A percentile compares a stretch with the other conserved stretches of the same genome.
Evolutionary conservation across 257 asterid species (phyloP).

Genomic region (Solanum piurae): DNA sequence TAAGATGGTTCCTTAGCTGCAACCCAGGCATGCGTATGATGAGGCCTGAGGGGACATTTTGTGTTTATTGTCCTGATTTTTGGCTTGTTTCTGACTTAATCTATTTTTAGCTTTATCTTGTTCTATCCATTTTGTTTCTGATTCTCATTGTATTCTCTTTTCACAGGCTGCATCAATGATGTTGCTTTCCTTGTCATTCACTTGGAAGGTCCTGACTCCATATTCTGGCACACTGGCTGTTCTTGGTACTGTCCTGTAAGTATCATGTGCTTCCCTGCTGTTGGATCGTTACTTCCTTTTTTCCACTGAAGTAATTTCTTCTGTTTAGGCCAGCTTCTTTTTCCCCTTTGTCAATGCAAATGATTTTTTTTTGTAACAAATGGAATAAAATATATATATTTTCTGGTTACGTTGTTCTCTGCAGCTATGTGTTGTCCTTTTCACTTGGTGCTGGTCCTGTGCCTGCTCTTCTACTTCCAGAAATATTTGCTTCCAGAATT

Average conservation of each 20-base stretch:
- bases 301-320: not conserved
- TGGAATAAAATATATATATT: not conserved
- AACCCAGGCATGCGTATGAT: not conserved
- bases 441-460: slow-evolving; percentile 99
- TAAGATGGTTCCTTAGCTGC: not conserved
- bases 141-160: not conserved
- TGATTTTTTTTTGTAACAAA: not conserved
- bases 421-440: slow-evolving; percentile 79
- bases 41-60: not conserved
- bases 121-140: not conserved
- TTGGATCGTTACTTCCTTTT: not conserved
- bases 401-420: not conserved
- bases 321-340: not conserved
- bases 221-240: slow-evolving; percentile 79
- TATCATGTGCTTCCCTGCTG: slow-evolving; percentile 9
- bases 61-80: not conserved
- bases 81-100: not conserved
- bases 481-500: slow-evolving; percentile 76
- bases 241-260: slow-evolving; percentile 81
- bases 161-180: slow-evolving; percentile 84
- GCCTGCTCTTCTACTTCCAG: slow-evolving; percentile 95
- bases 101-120: not conserved
- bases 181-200: slow-evolving; percentile 68
- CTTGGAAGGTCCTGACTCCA: slow-evolving; percentile 78
- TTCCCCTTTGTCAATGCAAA: not conserved